Percentiles rank a stretch among this genome's conserved stretches.
Conservation (phyloP, 2,329 filamentous ascomycete species). For the Colletotrichum melonis region DNA sequence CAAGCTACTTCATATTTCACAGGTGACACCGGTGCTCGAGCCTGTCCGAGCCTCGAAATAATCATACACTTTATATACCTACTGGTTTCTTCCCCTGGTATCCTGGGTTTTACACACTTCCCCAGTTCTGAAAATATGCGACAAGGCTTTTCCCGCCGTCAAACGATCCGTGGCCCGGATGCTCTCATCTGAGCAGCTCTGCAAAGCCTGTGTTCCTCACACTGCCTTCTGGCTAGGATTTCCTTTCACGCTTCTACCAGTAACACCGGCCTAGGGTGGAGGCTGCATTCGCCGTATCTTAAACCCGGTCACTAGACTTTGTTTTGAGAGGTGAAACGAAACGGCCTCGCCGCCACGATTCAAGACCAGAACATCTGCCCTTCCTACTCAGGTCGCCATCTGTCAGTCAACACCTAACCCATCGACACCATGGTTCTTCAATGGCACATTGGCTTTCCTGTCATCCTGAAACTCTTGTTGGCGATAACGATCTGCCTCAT, state of each 20-base stretch:
- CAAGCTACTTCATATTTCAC: background rate
- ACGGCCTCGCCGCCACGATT: background rate
- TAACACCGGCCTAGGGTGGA: background rate
- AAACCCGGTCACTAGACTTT: background rate
- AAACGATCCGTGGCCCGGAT: background rate
- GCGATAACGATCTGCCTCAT: constrained; percentile 13
- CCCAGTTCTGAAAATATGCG: background rate
- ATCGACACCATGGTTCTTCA: constrained; percentile 23
- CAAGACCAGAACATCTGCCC: background rate
- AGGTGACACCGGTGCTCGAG: constrained; percentile 12
- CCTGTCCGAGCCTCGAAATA: constrained; percentile 13
- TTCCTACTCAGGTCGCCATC: background rate
- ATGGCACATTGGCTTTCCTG: constrained; percentile 18
- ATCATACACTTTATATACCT: background rate
- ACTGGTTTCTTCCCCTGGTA: background rate
- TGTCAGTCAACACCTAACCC: background rate
- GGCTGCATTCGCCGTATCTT: background rate
- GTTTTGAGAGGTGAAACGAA: background rate
- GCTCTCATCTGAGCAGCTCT: background rate
- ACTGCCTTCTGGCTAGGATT: background rate
- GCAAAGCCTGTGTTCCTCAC: background rate
- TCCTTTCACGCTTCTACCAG: background rate
- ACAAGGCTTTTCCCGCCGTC: background rate
- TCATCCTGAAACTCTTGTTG: constrained; percentile 17
- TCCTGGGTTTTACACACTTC: background rate